A percentile compares a stretch with the other conserved stretches of the same genome.
These are phyloP conservation scores for Vachellia collinsii DNA, from an alignment of 306 rosid species.

Conservation along the genomic window DNA sequence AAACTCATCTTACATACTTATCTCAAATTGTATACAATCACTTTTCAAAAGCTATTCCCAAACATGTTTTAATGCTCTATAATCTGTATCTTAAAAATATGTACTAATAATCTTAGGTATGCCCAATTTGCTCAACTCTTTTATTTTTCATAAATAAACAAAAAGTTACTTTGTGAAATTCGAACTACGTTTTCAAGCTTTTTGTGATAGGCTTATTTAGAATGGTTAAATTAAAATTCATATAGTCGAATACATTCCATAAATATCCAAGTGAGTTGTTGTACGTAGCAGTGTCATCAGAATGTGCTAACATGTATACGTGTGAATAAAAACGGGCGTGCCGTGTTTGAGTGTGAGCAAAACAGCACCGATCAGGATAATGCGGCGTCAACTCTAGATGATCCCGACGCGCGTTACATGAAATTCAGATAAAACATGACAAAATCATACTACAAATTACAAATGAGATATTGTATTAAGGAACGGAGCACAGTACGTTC, in stretches of 20 bases:
- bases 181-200: neutral
- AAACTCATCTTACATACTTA: too few species aligned
- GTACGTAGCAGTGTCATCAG: neutral
- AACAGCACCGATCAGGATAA: neutral
- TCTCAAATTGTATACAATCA: too few species aligned
- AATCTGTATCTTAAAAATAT: neutral
- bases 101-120: neutral
- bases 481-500: too few species aligned
- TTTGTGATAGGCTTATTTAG: neutral
- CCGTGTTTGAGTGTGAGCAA: neutral
- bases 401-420: neutral
- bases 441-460: too few species aligned
- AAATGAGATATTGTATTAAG: too few species aligned
- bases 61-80: conserved; percentile 20
- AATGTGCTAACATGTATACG: neutral
- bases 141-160: too few species aligned
- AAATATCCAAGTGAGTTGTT: neutral
- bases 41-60: too few species aligned
- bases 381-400: neutral
- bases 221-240: neutral
- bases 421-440: neutral
- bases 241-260: neutral
- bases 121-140: neutral
- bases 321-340: neutral
- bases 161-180: neutral